A percentile compares a stretch with the other conserved stretches of the same genome.
These are phyloP conservation scores for Amanita subjunquillea DNA, from an alignment of 768 basidiomycete species.

Conservation along the genomic window DNA sequence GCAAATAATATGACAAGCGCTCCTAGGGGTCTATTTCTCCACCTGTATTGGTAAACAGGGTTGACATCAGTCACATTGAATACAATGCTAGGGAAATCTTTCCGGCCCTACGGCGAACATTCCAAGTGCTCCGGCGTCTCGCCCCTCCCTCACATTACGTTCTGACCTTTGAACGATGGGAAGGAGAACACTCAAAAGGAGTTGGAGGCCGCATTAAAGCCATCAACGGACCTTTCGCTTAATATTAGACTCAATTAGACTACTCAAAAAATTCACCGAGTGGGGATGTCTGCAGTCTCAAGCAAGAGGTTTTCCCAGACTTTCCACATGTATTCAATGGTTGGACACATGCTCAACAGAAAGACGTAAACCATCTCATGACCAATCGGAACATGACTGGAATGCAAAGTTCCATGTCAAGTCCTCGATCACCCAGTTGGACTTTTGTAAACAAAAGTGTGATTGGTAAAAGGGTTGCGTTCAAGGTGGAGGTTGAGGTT, in stretches of 20 bases:
- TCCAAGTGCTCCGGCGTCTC: neutral
- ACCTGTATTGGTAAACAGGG: neutral
- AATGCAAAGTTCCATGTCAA: neutral
- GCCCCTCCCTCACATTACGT: neutral
- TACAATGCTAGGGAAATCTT: neutral
- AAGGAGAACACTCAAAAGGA: neutral
- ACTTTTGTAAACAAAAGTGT: neutral
- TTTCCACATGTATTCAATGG: neutral
- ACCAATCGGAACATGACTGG: neutral
- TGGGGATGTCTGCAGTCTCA: neutral
- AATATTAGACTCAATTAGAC: constrained; percentile 1
- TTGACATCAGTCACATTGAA: neutral
- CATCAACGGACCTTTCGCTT: neutral
- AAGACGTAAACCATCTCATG: neutral
- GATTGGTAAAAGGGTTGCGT: neutral
- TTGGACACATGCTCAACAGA: neutral
- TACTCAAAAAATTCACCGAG: neutral
- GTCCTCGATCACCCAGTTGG: neutral
- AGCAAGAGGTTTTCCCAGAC: neutral
- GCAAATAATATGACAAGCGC: neutral
- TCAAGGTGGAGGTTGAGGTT: neutral
- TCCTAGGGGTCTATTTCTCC: neutral
- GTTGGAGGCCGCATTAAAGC: neutral
- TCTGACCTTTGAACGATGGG: neutral
- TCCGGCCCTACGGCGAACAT: neutral